Base-by-base conservation (phyloP, 305 asterid genomes). In the Fraxinus ornus region DNA sequence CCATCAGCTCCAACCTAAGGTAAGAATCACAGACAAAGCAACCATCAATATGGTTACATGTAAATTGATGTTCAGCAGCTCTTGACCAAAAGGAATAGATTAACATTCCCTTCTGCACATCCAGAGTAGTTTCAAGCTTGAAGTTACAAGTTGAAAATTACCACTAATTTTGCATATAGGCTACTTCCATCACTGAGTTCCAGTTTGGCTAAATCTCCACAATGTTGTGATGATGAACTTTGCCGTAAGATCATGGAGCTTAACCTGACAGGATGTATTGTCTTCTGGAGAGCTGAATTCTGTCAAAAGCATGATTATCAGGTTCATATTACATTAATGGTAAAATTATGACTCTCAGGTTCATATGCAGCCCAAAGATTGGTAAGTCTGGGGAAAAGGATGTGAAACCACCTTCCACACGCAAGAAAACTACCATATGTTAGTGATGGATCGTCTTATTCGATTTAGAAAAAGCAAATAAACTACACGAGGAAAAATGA, bases 1-100 rank as follows among this genome's bases (percentile, higher is more conserved):
- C 99, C 99, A 84, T 97, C 99, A 1, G 99, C 91, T 85, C 98
- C 98, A 49, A 96, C 98, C 99, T 94, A 88, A 33, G 60, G 80
- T 70, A 83, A 75, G 83, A 57, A 84, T 30, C 70, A 86, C 17
- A 36, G 30, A 78, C 71, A 74, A 82, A 75, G 57, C 36, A 77
- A 47, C 30, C 15, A 76, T 22, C 36, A 83, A 76, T 62, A 30
- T 6, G 47, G 73, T 24, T 66, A n/a, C 9, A 3, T 13, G 71
- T 72, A 79, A 36, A 75, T 22, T 39, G 44, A 19, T 19, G 55
- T 26, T 35, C 7, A 66, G n/a, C 52, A 13, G 36, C 33, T 33
- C 55, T 36, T 57, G 21, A 12, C 66, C 21, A 75, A 76, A 64
- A 75, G 32, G 26, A 79, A 78, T 2, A 44, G 75, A 81, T 79